Evolutionary conservation across 2,329 filamentous ascomycete genomes (phyloP).

Genomic region (Pestalotiopsis sp.): DNA sequence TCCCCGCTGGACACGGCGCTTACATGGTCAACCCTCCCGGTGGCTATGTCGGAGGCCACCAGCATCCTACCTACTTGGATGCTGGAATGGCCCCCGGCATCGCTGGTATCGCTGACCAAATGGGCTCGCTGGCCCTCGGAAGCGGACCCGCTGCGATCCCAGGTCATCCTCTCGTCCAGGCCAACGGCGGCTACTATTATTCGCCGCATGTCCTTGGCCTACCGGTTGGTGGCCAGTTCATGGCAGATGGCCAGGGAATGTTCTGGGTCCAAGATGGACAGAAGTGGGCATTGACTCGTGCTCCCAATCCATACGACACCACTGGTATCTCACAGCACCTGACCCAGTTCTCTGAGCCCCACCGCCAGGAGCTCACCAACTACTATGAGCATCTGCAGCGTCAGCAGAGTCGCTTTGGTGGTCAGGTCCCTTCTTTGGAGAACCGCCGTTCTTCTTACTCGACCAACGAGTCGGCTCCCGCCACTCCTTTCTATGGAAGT

Average conservation of each 20-base stretch:
- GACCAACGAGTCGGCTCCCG: constrained; percentile 67
- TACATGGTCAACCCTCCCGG: constrained; percentile 27
- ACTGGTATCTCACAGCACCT: neutral
- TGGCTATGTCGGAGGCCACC: constrained; percentile 24
- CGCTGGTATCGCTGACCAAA: constrained; percentile 30
- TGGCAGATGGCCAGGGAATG: neutral
- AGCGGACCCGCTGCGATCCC: neutral
- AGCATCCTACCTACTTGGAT: constrained; percentile 20
- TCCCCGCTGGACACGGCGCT: constrained; percentile 19
- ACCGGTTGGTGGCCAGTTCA: neutral
- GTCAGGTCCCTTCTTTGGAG: constrained; percentile 64
- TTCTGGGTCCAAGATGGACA: neutral
- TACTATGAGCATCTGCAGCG: constrained; percentile 56
- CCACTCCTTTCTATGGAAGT: constrained; percentile 67
- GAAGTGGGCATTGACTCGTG: neutral
- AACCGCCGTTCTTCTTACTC: constrained; percentile 71
- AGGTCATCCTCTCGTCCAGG: neutral
- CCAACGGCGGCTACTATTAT: neutral
- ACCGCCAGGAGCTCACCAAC: constrained; percentile 46
- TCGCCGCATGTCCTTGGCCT: neutral
- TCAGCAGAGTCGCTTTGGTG: constrained; percentile 33
- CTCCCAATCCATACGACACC: neutral
- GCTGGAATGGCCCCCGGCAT: constrained; percentile 25
- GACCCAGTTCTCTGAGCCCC: constrained; percentile 29
- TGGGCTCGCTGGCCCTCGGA: constrained; percentile 37